Evolutionary conservation across 1,284 basidiomycete species (phyloP).

Genomic region (Papiliotrema fonsecae): DNA sequence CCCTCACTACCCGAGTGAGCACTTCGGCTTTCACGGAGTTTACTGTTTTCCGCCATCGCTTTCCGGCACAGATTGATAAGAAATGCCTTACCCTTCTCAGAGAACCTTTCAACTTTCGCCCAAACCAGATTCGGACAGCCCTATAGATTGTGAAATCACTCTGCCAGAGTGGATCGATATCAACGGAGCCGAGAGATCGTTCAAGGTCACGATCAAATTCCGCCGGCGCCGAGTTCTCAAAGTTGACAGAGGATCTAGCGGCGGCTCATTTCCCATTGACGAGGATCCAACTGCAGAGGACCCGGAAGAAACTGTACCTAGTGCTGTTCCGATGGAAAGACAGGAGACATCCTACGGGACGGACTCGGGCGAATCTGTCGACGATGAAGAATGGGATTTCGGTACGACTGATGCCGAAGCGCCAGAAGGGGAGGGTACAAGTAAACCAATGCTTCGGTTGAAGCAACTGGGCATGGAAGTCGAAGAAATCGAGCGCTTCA

Average conservation of each 20-base stretch:
- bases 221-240: not conserved
- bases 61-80: slow-evolving; percentile 15
- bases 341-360: not conserved
- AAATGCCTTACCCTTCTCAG: slow-evolving; percentile 6
- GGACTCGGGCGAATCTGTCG: not conserved
- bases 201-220: slow-evolving; percentile 21
- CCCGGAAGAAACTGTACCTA: not conserved
- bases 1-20: slow-evolving; percentile 1
- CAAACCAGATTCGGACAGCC: slow-evolving; percentile 17
- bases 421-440: too few species aligned
- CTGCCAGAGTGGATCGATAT: slow-evolving; percentile 44
- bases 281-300: not conserved
- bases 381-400: too few species aligned
- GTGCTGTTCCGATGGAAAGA: slow-evolving; percentile 16
- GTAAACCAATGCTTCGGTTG: too few species aligned
- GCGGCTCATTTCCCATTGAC: too few species aligned
- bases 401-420: too few species aligned
- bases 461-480: slow-evolving; percentile 43
- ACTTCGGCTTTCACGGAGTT: slow-evolving; percentile 2
- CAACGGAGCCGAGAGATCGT: slow-evolving; percentile 26
- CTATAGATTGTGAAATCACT: slow-evolving; percentile 39
- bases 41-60: slow-evolving; percentile 1
- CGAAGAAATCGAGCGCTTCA: slow-evolving; percentile 38
- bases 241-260: not conserved
- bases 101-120: slow-evolving; percentile 26